Evolutionary conservation across 2,329 filamentous ascomycete species (phyloP).

Genomic region (Neoarthrinium moseri): DNA sequence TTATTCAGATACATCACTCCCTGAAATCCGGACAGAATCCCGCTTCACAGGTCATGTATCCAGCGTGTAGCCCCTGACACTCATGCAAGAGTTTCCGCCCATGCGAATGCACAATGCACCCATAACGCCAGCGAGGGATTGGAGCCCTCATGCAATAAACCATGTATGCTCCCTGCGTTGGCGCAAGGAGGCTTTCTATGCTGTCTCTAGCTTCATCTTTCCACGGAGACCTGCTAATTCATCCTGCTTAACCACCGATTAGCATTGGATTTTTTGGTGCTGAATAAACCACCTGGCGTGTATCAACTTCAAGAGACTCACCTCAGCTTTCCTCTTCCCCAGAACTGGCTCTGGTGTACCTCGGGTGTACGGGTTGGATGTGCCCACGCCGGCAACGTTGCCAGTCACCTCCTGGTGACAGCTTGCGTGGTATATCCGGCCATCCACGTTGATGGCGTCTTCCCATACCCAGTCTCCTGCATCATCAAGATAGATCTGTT

Average conservation of each 20-base stretch:
- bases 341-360: conserved; percentile 64
- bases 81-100: neutral
- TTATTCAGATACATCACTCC: no score
- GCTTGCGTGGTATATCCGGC: conserved; percentile 82
- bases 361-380: conserved; percentile 31
- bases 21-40: neutral
- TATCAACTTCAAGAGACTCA: conserved; percentile 30
- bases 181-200: neutral
- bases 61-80: neutral
- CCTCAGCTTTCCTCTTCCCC: conserved; percentile 75
- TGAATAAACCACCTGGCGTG: neutral
- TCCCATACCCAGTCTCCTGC: conserved; percentile 97
- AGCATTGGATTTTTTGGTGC: neutral
- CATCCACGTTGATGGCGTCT: conserved; percentile 77
- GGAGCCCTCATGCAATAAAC: conserved; percentile 8
- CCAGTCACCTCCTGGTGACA: conserved; percentile 79
- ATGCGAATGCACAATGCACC: conserved; percentile 6
- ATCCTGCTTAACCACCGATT: conserved; percentile 17
- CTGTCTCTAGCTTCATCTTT: conserved; percentile 14
- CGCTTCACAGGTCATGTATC: neutral
- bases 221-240: conserved; percentile 13
- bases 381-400: conserved; percentile 20
- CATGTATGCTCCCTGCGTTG: neutral
- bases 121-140: conserved; percentile 5
- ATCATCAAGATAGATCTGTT: conserved; percentile 88